Percentiles rank a stretch among this genome's conserved stretches.
phyloP scores from a whole-genome alignment of 148 eudicot species.

The Tetragonia tetragonoides region DNA sequence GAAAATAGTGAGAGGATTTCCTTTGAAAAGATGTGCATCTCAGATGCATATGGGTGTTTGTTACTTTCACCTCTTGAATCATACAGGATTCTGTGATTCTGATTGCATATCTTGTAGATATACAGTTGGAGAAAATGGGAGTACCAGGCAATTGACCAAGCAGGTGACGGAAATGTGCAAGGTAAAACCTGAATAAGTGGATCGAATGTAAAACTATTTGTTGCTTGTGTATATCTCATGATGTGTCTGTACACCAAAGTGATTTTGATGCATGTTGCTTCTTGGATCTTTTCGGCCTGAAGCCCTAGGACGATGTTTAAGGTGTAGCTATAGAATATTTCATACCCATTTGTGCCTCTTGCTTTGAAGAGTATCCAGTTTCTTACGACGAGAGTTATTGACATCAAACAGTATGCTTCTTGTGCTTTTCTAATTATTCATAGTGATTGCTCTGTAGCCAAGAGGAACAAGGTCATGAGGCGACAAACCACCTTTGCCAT shows the following conservation, averaged over 20 bases:
- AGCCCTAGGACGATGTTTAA: not conserved
- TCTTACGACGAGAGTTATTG: not conserved
- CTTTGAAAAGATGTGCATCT: not conserved
- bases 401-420: not conserved
- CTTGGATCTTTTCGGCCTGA: not conserved
- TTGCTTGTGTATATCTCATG: not conserved
- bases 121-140: conserved; percentile 99
- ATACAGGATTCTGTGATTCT: conserved; percentile 4
- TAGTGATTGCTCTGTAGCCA: conserved; percentile 35
- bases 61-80: not conserved
- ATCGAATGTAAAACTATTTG: not conserved
- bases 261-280: not conserved
- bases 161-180: conserved; percentile 54
- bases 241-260: not conserved
- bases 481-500: conserved; percentile 86
- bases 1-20: not conserved
- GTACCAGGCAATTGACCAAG: conserved; percentile 51
- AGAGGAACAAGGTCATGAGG: conserved; percentile 77
- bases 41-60: not conserved
- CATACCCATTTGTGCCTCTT: not conserved
- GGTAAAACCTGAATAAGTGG: conserved; percentile 30
- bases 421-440: not conserved
- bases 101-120: conserved; percentile 47
- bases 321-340: not conserved
- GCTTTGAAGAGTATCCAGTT: not conserved